Evolutionary conservation across 2,329 filamentous ascomycete species (phyloP).

Genomic region (Albifimbria verrucaria): DNA sequence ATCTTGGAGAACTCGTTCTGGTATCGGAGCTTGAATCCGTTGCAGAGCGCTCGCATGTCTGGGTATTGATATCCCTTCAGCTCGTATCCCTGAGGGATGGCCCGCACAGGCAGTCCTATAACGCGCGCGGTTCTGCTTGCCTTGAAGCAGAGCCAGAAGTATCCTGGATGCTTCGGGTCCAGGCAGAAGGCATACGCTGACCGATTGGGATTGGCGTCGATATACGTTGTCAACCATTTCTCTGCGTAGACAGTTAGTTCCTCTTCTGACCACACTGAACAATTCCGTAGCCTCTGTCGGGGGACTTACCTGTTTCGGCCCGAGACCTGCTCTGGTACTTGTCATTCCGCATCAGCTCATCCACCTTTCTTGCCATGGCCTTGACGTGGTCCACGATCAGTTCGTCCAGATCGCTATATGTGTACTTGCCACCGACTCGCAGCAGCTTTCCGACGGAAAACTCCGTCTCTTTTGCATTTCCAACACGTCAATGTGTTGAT

Average conservation of each 20-base stretch:
- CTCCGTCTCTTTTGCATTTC: slow-evolving; percentile 97
- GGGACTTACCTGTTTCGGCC: slow-evolving; percentile 78
- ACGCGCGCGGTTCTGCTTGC: slow-evolving; percentile 72
- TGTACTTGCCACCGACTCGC: slow-evolving; percentile 83
- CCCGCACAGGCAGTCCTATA: slow-evolving; percentile 79
- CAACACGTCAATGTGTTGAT: slow-evolving; percentile 94
- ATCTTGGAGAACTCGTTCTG: slow-evolving; percentile 64
- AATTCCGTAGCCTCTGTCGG: too few species aligned
- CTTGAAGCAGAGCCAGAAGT: slow-evolving; percentile 97
- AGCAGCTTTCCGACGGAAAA: slow-evolving; percentile 87
- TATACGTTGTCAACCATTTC: slow-evolving; percentile 93
- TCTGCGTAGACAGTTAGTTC: slow-evolving; percentile 52
- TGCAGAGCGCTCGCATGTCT: slow-evolving; percentile 92
- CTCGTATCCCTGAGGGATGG: slow-evolving; percentile 91
- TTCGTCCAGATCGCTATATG: slow-evolving; percentile 94
- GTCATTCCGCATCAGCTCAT: slow-evolving; percentile 91
- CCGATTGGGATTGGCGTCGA: slow-evolving; percentile 89
- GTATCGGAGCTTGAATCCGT: slow-evolving; percentile 89
- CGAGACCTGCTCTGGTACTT: slow-evolving; percentile 85
- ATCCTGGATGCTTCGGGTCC: slow-evolving; percentile 85
- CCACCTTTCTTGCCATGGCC: slow-evolving; percentile 95
- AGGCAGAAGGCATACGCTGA: slow-evolving; percentile 96
- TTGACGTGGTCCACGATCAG: slow-evolving; percentile 96
- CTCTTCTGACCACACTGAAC: too few species aligned
- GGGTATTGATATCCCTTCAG: slow-evolving; percentile 86